These are phyloP conservation scores for Globisporangium parvum DNA, from an alignment of 352 stramenopile species.

Conservation along the genomic window DNA sequence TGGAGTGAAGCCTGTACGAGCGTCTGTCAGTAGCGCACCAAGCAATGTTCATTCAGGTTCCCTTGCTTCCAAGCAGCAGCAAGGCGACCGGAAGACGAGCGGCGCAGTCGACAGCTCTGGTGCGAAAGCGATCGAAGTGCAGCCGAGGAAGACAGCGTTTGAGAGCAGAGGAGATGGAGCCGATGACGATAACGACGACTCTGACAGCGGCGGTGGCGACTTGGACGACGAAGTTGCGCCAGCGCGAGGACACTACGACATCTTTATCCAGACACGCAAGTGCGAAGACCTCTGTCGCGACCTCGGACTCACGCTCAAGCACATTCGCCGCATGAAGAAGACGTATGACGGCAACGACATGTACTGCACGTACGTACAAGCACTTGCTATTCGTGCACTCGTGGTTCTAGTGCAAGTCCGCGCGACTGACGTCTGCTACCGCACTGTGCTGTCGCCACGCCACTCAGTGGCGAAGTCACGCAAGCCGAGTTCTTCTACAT, in stretches of 20 bases:
- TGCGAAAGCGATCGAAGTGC: slow-evolving; percentile 5
- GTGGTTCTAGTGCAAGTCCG: too few species aligned
- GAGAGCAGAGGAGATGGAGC: neutral
- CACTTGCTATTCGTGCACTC: too few species aligned
- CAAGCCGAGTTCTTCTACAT: slow-evolving; percentile 75
- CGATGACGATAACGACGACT: neutral
- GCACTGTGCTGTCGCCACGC: neutral
- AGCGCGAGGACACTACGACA: slow-evolving; percentile 33
- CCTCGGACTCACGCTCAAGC: slow-evolving; percentile 37
- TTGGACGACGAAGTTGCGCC: slow-evolving; percentile 15
- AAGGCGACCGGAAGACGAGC: neutral
- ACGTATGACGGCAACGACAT: slow-evolving; percentile 73
- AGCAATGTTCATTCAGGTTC: too few species aligned
- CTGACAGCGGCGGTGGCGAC: neutral
- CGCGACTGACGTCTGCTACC: neutral
- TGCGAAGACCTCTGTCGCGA: slow-evolving; percentile 48
- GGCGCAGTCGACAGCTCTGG: neutral
- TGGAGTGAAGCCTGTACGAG: neutral
- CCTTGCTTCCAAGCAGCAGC: neutral
- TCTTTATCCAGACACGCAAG: slow-evolving; percentile 46
- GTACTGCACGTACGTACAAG: slow-evolving; percentile 70
- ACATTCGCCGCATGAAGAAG: slow-evolving; percentile 66
- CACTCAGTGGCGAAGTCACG: slow-evolving; percentile 54
- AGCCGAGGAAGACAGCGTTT: neutral
- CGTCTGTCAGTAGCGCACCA: neutral